Evolutionary conservation across 371 early-diverging fungal species (phyloP).

Genomic region (Syncephalastrum sp.): DNA sequence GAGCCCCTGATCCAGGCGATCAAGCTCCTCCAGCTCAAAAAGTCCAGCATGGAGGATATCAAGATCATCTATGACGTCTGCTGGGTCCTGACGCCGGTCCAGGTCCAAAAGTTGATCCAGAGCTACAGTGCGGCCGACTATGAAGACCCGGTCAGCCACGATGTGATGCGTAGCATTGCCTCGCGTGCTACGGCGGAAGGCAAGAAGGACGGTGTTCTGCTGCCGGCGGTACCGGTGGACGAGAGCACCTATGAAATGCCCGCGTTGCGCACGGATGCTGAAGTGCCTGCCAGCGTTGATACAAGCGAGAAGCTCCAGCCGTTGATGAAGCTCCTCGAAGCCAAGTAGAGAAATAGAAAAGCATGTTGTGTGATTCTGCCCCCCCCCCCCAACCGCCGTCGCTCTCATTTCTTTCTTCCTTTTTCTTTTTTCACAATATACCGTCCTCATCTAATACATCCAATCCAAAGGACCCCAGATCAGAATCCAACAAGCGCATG

Average conservation of each 20-base stretch:
- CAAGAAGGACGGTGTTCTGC: constrained; percentile 77
- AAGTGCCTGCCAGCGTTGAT: not conserved
- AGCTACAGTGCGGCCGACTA: constrained; percentile 70
- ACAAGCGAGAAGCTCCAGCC: too few species aligned
- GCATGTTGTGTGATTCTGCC: too few species aligned
- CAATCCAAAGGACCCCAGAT: too few species aligned
- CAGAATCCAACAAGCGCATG: too few species aligned
- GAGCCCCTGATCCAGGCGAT: constrained; percentile 89
- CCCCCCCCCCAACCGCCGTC: too few species aligned
- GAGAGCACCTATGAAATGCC: constrained; percentile 55
- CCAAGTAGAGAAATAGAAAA: too few species aligned
- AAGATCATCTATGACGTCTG: constrained; percentile 91
- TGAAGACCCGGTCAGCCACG: constrained; percentile 80
- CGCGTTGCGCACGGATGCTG: constrained; percentile 27
- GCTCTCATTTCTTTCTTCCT: too few species aligned
- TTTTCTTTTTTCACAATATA: too few species aligned
- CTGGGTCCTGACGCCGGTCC: constrained; percentile 84
- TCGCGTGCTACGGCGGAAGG: constrained; percentile 71
- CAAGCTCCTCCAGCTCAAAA: constrained; percentile 89
- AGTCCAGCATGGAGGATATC: constrained; percentile 82
- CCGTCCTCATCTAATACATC: too few species aligned
- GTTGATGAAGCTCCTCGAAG: too few species aligned
- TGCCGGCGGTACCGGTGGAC: constrained; percentile 70
- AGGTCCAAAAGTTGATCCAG: constrained; percentile 88
- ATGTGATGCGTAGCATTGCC: constrained; percentile 82